These are phyloP conservation scores for Suillus lakei DNA, from an alignment of 768 basidiomycete species.

Conservation along the genomic window DNA sequence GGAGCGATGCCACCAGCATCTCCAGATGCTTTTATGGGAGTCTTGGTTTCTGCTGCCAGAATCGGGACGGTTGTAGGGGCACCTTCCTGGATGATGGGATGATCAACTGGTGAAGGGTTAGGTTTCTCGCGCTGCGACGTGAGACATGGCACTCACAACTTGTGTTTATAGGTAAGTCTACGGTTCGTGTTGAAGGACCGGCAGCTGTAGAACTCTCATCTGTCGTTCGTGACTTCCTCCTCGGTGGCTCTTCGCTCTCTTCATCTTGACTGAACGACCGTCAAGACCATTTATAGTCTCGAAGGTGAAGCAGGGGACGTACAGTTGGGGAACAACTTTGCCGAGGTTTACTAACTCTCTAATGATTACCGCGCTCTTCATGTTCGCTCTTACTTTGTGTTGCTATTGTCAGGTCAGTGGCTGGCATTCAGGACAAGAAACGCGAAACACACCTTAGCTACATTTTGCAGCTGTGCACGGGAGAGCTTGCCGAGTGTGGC, in stretches of 20 bases:
- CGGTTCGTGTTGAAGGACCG: slow-evolving; percentile 12
- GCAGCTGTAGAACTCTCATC: neutral
- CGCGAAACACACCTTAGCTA: slow-evolving; percentile 25
- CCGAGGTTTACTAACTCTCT: slow-evolving; percentile 17
- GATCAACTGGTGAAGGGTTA: neutral
- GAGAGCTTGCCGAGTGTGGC: slow-evolving; percentile 26
- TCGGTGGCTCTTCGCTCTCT: slow-evolving; percentile 16
- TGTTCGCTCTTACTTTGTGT: slow-evolving; percentile 27
- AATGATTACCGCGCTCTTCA: slow-evolving; percentile 31
- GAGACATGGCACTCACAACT: slow-evolving; percentile 27
- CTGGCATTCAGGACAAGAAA: neutral
- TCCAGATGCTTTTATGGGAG: neutral
- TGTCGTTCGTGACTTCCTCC: slow-evolving; percentile 13
- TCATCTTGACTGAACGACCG: slow-evolving; percentile 17
- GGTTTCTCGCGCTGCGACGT: slow-evolving; percentile 12
- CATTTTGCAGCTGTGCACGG: slow-evolving; percentile 30
- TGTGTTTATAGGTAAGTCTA: slow-evolving; percentile 21
- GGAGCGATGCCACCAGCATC: neutral
- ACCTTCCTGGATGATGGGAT: neutral
- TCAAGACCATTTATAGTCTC: slow-evolving; percentile 12
- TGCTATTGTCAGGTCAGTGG: slow-evolving; percentile 13
- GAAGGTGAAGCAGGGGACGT: slow-evolving; percentile 10
- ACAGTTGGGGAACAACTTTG: neutral
- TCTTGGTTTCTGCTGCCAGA: neutral
- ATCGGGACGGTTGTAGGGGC: neutral